Evolutionary conservation across 202 grass and related monocot species (phyloP).

Genomic region (Dendrocalamus latiflorus): DNA sequence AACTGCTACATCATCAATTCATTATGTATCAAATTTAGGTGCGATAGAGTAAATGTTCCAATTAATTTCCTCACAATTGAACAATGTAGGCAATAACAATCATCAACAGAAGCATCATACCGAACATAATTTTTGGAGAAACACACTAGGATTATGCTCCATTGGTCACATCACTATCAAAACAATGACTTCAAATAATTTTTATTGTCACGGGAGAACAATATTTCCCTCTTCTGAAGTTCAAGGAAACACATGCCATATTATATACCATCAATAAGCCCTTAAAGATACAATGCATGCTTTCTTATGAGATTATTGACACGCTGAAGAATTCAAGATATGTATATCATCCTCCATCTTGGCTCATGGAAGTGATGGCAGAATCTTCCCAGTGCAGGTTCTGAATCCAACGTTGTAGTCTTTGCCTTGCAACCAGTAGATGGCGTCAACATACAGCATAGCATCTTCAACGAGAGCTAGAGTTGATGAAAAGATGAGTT

Average conservation of each 20-base stretch:
- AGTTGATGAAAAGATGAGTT: slow-evolving; percentile 10
- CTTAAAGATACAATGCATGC: background rate
- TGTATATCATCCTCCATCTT: background rate
- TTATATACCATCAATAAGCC: background rate
- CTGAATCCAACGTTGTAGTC: slow-evolving; percentile 84
- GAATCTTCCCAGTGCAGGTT: slow-evolving; percentile 64
- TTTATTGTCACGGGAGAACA: background rate
- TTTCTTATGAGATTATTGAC: background rate
- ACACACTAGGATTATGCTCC: no score
- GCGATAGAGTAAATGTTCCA: no score
- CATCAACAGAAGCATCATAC: no score
- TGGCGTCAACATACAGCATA: background rate
- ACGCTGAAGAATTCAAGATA: background rate
- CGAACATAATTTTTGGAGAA: no score
- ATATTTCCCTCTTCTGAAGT: background rate
- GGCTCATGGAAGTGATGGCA: slow-evolving; percentile 57
- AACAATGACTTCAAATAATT: background rate
- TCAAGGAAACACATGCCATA: background rate
- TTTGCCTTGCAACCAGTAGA: slow-evolving; percentile 39
- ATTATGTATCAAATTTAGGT: no score
- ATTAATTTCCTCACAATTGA: no score
- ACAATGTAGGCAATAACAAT: no score
- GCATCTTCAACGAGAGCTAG: background rate
- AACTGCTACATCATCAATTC: no score
- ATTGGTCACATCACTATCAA: background rate